phyloP scores from a whole-genome alignment of 257 asterid species.

The Capsicum pubescens region DNA sequence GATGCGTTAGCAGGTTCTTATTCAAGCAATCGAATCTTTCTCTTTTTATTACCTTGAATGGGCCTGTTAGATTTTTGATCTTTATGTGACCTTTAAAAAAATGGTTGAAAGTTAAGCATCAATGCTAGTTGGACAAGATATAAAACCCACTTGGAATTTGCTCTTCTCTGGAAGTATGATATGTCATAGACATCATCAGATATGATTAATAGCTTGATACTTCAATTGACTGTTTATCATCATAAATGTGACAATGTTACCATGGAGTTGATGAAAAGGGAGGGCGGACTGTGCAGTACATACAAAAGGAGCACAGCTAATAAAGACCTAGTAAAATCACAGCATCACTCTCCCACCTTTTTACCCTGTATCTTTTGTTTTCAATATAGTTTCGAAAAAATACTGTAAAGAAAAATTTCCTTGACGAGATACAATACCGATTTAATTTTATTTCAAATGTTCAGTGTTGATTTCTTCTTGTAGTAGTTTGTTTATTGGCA shows the following conservation, averaged over 20 bases:
- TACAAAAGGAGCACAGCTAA: neutral
- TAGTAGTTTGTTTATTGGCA: conserved; percentile 19
- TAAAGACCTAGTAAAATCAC: neutral
- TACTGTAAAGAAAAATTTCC: neutral
- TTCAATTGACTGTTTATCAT: neutral
- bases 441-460: neutral
- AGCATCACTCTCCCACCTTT: neutral
- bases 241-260: neutral
- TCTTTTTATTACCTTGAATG: neutral
- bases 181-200: neutral
- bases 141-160: neutral
- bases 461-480: neutral
- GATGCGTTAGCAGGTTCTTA: neutral
- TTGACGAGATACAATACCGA: neutral
- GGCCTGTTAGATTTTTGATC: neutral
- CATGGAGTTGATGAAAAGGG: neutral
- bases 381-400: neutral
- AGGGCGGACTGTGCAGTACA: neutral
- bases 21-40: neutral
- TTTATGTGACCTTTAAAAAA: neutral
- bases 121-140: conserved; percentile 11
- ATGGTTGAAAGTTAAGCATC: neutral
- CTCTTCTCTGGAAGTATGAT: neutral
- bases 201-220: conserved; percentile 6
- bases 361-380: neutral